These are phyloP conservation scores for Hirsutella rhossiliensis DNA, from an alignment of 2,329 filamentous ascomycete species.

Conservation along the genomic window DNA sequence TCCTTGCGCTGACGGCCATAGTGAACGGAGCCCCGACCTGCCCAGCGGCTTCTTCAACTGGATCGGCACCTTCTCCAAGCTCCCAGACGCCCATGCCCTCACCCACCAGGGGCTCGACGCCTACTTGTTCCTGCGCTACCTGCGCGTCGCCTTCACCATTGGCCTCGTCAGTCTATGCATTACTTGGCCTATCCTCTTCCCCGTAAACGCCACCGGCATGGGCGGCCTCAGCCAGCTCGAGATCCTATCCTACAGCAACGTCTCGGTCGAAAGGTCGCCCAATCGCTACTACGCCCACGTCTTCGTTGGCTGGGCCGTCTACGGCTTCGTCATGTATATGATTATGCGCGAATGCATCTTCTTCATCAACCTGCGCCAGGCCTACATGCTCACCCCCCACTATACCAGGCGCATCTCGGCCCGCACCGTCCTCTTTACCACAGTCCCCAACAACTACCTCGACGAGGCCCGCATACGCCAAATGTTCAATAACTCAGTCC, in stretches of 20 bases:
- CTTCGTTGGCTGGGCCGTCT: slow-evolving; percentile 72
- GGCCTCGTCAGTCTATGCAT: slow-evolving; percentile 70
- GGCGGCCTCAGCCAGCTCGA: slow-evolving; percentile 51
- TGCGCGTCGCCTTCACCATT: slow-evolving; percentile 65
- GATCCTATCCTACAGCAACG: slow-evolving; percentile 25
- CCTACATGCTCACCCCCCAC: slow-evolving; percentile 75
- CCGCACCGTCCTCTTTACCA: slow-evolving; percentile 84
- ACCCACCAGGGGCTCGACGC: slow-evolving; percentile 82
- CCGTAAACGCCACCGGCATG: slow-evolving; percentile 74
- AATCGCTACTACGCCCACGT: slow-evolving; percentile 69
- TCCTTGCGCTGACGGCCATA: slow-evolving; percentile 11
- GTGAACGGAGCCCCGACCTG: slow-evolving; percentile 43
- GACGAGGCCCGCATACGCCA: slow-evolving; percentile 59
- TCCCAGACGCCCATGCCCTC: slow-evolving; percentile 65
- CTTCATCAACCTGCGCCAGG: slow-evolving; percentile 88
- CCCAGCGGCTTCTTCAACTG: slow-evolving; percentile 49
- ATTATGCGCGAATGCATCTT: slow-evolving; percentile 84
- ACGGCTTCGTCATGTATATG: slow-evolving; percentile 79
- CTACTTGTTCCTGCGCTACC: slow-evolving; percentile 77
- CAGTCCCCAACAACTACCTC: slow-evolving; percentile 67
- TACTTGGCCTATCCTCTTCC: slow-evolving; percentile 76
- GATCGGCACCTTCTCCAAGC: slow-evolving; percentile 48
- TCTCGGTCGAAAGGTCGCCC: slow-evolving; percentile 39
- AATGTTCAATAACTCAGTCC: slow-evolving; percentile 69
- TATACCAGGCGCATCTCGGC: slow-evolving; percentile 80